Conservation (phyloP, 257 asterid genomes). For the Solanum tarapatanum region DNA sequence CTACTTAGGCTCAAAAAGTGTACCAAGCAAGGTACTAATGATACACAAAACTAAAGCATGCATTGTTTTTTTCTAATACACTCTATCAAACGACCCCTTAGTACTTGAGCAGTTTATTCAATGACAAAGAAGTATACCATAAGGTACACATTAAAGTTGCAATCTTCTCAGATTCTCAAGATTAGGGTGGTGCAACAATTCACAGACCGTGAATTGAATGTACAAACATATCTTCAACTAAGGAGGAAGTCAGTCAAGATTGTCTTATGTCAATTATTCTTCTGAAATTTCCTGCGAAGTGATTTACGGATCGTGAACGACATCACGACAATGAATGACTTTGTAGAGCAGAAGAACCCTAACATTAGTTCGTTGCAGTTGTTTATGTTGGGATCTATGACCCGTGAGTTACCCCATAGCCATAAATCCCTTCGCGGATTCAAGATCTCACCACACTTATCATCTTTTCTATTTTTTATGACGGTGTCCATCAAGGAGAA, state of each 20-base stretch:
- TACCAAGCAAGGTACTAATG: too few relatives aligned
- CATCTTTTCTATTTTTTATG: background rate
- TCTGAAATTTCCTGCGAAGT: background rate
- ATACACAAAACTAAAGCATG: too few relatives aligned
- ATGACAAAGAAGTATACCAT: background rate
- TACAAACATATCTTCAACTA: background rate
- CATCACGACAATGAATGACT: background rate
- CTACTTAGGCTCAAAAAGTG: too few relatives aligned
- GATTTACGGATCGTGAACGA: background rate
- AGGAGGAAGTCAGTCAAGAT: background rate
- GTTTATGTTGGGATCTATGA: background rate
- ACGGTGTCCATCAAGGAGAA: background rate
- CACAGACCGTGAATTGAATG: background rate
- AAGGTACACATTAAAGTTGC: background rate
- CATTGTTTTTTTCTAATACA: too few relatives aligned
- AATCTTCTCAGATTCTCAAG: background rate
- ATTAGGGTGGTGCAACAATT: background rate
- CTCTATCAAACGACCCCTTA: too few relatives aligned
- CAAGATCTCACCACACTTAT: background rate
- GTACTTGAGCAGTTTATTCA: background rate
- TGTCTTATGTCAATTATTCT: background rate
- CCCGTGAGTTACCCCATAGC: background rate
- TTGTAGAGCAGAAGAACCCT: background rate
- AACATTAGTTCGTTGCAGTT: background rate
- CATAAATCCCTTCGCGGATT: background rate